Base-by-base conservation (phyloP, 2,329 filamentous ascomycete genomes). In the Didymellaceae sp. region DNA sequence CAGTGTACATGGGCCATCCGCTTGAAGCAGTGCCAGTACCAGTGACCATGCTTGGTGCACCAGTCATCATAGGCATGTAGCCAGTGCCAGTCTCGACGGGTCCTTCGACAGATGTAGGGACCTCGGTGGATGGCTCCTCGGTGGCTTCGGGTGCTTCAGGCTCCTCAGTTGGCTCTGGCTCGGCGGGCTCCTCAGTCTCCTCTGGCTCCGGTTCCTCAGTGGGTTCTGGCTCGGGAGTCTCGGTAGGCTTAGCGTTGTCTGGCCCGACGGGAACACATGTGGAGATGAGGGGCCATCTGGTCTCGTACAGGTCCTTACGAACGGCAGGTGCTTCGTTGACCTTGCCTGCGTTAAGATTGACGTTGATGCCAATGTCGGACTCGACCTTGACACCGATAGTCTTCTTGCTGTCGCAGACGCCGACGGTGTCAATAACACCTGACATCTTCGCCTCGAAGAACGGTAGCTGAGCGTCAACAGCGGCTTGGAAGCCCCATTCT, bases 401-500 rank as follows among this genome's bases (percentile, higher is more conserved):
- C 44, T 64, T 62, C 26, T 52, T 26, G 21, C 54, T 57, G 18
- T 47, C 54, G 17, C 60, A 63, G 16, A 63, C 58, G 32, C 60
- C 60, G 7, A 44, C 18, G 7, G 38, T 34, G 18, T 60, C 53
- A 24, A 49, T 33, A 6, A 54, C 33, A 6, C 51, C 60, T 10
- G 45, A 41, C 41, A 63, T 45, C 10, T 43, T 49, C 4, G 61
- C 59, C 30, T 61, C 53, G 22, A 61, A 55, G 25, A 58, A 64
- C 9, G 61, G 61, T 13, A 64, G 47, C 17, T 61, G 45, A 18
- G 61, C 59, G 9, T 62, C 61, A 6, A 64, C 39, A 24, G 53
- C 35, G 9, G 59, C 61, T 55, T 62, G 55, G 25, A 61, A 64
- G 6, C 61, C 61, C 59, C 59, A 64, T 26, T 41, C 52, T 58